A percentile compares a stretch with the other conserved stretches of the same genome.
phyloP scores from a whole-genome alignment of 208 protist species.

The Endotrypanum monterogeii region DNA sequence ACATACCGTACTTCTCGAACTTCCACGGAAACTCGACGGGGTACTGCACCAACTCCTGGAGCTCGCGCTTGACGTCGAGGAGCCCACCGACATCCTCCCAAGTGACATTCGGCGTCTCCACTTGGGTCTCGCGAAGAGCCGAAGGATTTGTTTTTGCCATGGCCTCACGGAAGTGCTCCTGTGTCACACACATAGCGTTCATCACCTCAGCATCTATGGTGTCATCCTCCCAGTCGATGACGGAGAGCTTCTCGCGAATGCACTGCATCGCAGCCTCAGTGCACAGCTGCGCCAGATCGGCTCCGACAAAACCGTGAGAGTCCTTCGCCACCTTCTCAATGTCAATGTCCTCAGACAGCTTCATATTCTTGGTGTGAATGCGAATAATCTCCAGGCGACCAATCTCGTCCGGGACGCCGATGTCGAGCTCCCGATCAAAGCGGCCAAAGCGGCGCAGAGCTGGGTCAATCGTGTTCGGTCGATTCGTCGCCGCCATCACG shows the following conservation, averaged over 20 bases:
- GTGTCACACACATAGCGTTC: constrained; percentile 97
- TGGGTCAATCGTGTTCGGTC: constrained; percentile 99
- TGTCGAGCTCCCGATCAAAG: constrained; percentile 99
- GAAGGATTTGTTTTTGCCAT: constrained; percentile 97
- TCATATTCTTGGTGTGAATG: constrained; percentile 99
- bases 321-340: constrained; percentile 97
- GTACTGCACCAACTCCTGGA: constrained; percentile 99
- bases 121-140: constrained; percentile 98
- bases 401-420: constrained; percentile 99
- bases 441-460: constrained; percentile 99
- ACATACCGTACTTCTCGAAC: constrained; percentile 99
- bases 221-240: constrained; percentile 99
- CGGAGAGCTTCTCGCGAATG: constrained; percentile 99
- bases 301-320: constrained; percentile 99
- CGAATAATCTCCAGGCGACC: constrained; percentile 99
- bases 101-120: constrained; percentile 99
- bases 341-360: constrained; percentile 98
- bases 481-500: constrained; percentile 99
- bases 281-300: constrained; percentile 99
- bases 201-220: constrained; percentile 98
- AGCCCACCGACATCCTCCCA: constrained; percentile 99
- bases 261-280: constrained; percentile 99
- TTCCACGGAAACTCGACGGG: constrained; percentile 99
- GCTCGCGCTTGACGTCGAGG: constrained; percentile 97
- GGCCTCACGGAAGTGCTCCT: constrained; percentile 99